Percentiles rank a stretch among this genome's conserved stretches.
These are phyloP conservation scores for Rhizoclosmatium globosum DNA, from an alignment of 192 early-diverging fungal genomes.

Conservation along the genomic window DNA sequence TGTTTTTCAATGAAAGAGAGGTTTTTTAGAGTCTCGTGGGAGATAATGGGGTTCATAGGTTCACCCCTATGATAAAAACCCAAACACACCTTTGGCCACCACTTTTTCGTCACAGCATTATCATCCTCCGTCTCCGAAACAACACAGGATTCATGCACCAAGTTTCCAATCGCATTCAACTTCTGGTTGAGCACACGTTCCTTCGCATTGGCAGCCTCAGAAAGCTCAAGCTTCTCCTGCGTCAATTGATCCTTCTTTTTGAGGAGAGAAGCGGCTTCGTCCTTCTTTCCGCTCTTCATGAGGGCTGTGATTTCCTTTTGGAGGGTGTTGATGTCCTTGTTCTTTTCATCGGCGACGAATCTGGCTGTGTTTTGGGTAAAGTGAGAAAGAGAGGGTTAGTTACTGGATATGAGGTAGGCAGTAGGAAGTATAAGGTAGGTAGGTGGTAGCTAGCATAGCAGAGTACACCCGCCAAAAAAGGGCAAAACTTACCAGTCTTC, in stretches of 20 bases:
- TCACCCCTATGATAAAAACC: too few species aligned
- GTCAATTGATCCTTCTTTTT: conserved; percentile 79
- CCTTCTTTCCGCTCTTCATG: conserved; percentile 84
- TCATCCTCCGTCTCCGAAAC: conserved; percentile 84
- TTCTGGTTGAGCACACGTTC: conserved; percentile 72
- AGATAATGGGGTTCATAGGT: too few species aligned
- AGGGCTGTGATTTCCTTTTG: conserved; percentile 91
- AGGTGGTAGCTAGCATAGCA: not conserved
- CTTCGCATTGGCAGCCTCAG: conserved; percentile 68
- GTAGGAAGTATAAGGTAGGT: not conserved
- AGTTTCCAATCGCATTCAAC: conserved; percentile 84
- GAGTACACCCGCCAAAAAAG: not conserved
- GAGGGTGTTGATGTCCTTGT: conserved; percentile 90
- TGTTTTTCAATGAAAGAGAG: conserved; percentile 3
- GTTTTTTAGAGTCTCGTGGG: too few species aligned
- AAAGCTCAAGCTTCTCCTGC: conserved; percentile 68
- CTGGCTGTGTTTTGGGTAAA: conserved; percentile 60
- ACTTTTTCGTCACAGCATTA: conserved; percentile 54
- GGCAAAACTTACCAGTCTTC: conserved; percentile 68
- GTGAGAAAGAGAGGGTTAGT: not conserved
- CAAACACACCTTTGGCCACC: conserved; percentile 56
- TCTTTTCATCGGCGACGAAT: conserved; percentile 87
- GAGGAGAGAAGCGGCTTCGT: conserved; percentile 79
- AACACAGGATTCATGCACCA: conserved; percentile 92
- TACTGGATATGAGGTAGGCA: not conserved